Conservation (phyloP, 768 basidiomycete species). For the Erythrobasidium yunnanense region DNA sequence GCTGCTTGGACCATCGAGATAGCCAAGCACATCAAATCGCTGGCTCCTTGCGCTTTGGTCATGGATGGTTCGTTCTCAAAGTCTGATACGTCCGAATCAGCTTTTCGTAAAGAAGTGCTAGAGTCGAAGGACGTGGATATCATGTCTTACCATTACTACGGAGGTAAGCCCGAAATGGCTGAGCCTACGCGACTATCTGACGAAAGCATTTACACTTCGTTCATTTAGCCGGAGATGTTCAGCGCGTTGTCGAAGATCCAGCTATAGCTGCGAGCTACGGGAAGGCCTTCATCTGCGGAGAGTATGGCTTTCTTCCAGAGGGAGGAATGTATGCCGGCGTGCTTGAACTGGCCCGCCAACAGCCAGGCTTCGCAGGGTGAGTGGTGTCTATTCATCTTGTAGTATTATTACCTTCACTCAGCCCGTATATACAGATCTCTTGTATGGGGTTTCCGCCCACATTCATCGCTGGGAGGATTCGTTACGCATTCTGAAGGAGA, state of each 20-base stretch:
- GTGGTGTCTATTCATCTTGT: no score
- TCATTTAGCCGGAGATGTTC: conserved; percentile 27
- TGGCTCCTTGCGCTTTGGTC: conserved; percentile 33
- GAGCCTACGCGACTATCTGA: neutral
- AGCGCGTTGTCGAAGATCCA: conserved; percentile 31
- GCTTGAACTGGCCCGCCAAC: neutral
- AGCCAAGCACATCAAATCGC: conserved; percentile 33
- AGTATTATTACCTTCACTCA: conserved; percentile 19
- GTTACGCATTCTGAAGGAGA: conserved; percentile 18
- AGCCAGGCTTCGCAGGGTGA: neutral
- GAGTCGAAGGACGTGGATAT: conserved; percentile 28
- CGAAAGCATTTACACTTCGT: neutral
- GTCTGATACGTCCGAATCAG: conserved; percentile 29
- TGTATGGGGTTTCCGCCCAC: conserved; percentile 34
- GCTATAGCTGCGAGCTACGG: conserved; percentile 29
- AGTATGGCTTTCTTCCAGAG: conserved; percentile 33
- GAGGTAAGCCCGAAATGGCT: neutral
- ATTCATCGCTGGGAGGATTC: conserved; percentile 32
- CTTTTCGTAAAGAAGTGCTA: conserved; percentile 31
- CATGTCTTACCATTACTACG: conserved; percentile 22
- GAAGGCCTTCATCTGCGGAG: conserved; percentile 37
- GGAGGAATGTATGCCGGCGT: conserved; percentile 8
- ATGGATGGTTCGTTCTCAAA: conserved; percentile 35
- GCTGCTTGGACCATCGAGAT: conserved; percentile 29
- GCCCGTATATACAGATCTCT: conserved; percentile 32